Evolutionary conservation across 2,329 filamentous ascomycete species (phyloP).

Genomic region (Diaporthe destruens): DNA sequence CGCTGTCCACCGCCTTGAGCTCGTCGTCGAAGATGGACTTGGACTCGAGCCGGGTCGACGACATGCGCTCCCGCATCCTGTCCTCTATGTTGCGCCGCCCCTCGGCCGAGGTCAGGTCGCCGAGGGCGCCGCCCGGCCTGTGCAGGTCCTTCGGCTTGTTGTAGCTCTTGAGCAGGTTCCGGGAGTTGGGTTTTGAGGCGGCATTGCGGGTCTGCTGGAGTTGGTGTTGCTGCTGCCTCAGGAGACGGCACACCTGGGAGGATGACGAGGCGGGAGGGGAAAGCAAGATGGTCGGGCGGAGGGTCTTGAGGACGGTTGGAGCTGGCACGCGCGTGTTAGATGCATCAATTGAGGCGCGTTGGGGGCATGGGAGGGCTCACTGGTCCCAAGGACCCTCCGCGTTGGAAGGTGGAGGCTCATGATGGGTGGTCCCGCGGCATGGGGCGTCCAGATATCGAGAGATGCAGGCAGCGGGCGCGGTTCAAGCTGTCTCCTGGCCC

Average conservation of each 20-base stretch:
- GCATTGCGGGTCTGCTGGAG: constrained; percentile 31
- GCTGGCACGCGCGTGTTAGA: constrained; percentile 26
- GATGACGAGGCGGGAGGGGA: constrained; percentile 29
- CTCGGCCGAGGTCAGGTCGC: constrained; percentile 49
- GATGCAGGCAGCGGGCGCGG: not conserved
- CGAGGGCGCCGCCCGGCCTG: constrained; percentile 34
- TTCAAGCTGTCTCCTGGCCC: constrained; percentile 9
- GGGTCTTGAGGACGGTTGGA: constrained; percentile 41
- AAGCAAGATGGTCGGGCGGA: constrained; percentile 41
- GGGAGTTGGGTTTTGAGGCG: constrained; percentile 45
- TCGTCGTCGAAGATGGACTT: constrained; percentile 75
- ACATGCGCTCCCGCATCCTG: constrained; percentile 57
- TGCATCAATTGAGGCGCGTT: constrained; percentile 41
- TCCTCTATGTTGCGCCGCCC: constrained; percentile 56
- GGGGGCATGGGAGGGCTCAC: constrained; percentile 57
- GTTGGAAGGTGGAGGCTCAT: constrained; percentile 78
- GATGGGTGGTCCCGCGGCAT: constrained; percentile 47
- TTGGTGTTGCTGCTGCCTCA: constrained; percentile 28
- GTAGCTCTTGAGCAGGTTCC: constrained; percentile 50
- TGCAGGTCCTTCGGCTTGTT: constrained; percentile 46
- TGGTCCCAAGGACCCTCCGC: constrained; percentile 70
- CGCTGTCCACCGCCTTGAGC: constrained; percentile 54
- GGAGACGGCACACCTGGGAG: constrained; percentile 14
- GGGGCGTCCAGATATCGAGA: constrained; percentile 40
- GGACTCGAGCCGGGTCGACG: constrained; percentile 57